Conservation (phyloP, 2,329 filamentous ascomycete species). For the Talaromyces sp. region DNA sequence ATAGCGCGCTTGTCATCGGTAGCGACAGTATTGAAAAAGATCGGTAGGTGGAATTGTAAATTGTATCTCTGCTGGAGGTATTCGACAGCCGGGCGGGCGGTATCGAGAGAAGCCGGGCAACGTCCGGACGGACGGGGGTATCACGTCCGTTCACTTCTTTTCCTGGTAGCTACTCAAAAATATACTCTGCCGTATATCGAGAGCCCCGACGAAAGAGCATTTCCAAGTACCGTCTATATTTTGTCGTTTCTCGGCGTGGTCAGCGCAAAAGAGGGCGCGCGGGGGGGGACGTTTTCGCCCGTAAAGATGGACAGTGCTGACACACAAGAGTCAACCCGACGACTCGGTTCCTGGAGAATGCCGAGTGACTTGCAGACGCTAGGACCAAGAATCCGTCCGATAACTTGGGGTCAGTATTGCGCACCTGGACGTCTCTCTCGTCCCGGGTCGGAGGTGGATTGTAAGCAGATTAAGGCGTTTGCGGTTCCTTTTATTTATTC, state of each 20-base stretch:
- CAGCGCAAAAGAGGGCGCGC: background rate
- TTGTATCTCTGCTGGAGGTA: background rate
- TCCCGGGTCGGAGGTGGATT: too few species aligned
- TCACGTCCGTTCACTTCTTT: background rate
- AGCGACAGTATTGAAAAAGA: background rate
- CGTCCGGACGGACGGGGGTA: background rate
- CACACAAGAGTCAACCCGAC: background rate
- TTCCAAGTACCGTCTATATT: background rate
- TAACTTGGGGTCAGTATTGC: background rate
- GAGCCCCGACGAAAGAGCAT: background rate
- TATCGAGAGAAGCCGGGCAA: background rate
- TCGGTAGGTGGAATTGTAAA: background rate
- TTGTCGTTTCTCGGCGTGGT: background rate
- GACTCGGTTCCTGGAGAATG: background rate
- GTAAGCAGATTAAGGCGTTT: background rate
- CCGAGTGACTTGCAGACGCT: background rate
- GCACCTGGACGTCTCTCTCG: background rate
- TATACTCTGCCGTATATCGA: background rate
- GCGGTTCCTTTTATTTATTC: background rate
- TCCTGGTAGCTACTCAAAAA: background rate
- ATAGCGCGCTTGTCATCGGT: background rate
- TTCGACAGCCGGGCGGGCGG: background rate
- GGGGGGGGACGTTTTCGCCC: background rate
- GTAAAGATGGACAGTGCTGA: background rate
- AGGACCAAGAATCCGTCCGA: background rate